These are phyloP conservation scores for Diversispora epigaea DNA, from an alignment of 192 early-diverging fungal species.

Conservation along the genomic window DNA sequence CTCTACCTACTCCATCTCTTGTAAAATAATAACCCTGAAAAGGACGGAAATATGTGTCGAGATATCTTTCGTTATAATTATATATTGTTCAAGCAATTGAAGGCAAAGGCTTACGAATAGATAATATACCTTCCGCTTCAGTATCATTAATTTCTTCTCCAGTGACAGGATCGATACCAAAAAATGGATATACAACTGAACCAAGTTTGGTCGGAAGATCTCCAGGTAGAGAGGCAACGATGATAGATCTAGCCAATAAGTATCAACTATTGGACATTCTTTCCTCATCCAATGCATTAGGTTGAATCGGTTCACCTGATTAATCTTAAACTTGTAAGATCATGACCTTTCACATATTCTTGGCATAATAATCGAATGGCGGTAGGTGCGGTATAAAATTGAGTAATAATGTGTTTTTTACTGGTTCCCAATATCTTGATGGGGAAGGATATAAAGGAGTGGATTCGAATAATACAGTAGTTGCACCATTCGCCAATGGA, in stretches of 20 bases:
- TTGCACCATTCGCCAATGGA: conserved; percentile 80
- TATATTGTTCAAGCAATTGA: conserved; percentile 91
- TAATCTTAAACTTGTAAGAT: conserved; percentile 81
- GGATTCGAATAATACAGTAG: conserved; percentile 92
- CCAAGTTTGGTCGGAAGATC: conserved; percentile 89
- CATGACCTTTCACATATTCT: conserved; percentile 70
- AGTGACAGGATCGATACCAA: conserved; percentile 86
- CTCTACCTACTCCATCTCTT: conserved; percentile 89
- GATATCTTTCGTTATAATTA: conserved; percentile 85
- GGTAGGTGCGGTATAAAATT: conserved; percentile 98
- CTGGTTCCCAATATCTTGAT: conserved; percentile 77
- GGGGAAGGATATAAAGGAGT: conserved; percentile 92
- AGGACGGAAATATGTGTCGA: conserved; percentile 90
- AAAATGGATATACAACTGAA: conserved; percentile 94
- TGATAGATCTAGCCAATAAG: conserved; percentile 91
- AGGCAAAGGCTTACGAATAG: conserved; percentile 84
- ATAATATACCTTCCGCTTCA: conserved; percentile 88
- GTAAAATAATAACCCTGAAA: conserved; percentile 95
- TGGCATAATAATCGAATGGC: conserved; percentile 95
- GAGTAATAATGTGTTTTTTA: conserved; percentile 91
- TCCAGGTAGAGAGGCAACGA: conserved; percentile 90
- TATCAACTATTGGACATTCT: conserved; percentile 93
- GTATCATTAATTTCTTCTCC: conserved; percentile 84
- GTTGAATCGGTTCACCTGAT: conserved; percentile 98
- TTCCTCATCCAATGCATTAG: conserved; percentile 88